Conservation (phyloP, 192 early-diverging fungal genomes). For the Spinellus fusiger region DNA sequence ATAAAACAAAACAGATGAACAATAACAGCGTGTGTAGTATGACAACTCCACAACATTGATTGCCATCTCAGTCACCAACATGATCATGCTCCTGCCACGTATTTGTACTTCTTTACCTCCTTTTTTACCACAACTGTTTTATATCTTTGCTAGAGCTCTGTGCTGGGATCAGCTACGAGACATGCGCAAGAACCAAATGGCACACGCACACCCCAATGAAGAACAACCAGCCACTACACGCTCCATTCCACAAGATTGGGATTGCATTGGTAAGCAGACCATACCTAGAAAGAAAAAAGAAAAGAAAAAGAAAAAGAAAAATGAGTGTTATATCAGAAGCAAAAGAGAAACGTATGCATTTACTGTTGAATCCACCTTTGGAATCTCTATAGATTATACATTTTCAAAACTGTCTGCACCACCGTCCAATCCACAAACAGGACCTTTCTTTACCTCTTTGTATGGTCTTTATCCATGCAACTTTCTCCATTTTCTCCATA, state of each 20-base stretch:
- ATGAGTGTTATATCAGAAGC: no score
- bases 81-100: slow-evolving; percentile 49
- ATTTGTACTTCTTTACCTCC: slow-evolving; percentile 40
- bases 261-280: slow-evolving; percentile 42
- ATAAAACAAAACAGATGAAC: neutral
- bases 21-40: slow-evolving; percentile 22
- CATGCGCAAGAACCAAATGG: slow-evolving; percentile 26
- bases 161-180: slow-evolving; percentile 46
- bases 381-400: slow-evolving; percentile 27
- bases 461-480: slow-evolving; percentile 35
- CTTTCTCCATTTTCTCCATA: neutral
- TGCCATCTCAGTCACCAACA: slow-evolving; percentile 42
- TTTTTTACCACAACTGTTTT: slow-evolving; percentile 39
- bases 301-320: no score
- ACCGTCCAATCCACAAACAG: slow-evolving; percentile 45
- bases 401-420: slow-evolving; percentile 37
- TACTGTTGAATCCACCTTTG: no score
- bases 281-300: no score
- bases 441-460: slow-evolving; percentile 45
- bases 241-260: slow-evolving; percentile 23
- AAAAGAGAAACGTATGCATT: no score
- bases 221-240: neutral
- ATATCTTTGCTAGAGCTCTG: slow-evolving; percentile 45
- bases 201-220: slow-evolving; percentile 19
- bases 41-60: slow-evolving; percentile 48